phyloP scores from a whole-genome alignment of 176 grass and related monocot species.

The Coix lacrymajobi region DNA sequence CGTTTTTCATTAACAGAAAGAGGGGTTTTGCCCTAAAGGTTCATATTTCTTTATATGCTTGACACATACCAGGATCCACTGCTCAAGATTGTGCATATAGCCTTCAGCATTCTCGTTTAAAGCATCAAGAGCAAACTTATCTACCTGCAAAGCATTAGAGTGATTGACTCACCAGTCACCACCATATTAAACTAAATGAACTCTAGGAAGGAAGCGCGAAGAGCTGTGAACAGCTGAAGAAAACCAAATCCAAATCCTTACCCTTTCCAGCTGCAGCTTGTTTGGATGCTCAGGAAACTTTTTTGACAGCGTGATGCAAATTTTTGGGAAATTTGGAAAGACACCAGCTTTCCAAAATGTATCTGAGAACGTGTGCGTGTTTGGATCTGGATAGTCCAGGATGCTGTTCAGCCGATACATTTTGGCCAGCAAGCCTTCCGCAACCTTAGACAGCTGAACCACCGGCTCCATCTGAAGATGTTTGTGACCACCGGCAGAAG shows the following conservation, averaged over 20 bases:
- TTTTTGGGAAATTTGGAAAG: slow-evolving; percentile 84
- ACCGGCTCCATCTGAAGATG: slow-evolving; percentile 89
- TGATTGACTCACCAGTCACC: neutral
- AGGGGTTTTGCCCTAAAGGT: neutral
- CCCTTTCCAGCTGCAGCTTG: slow-evolving; percentile 88
- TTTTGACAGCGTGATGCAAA: slow-evolving; percentile 79
- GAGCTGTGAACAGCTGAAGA: neutral
- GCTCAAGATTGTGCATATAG: slow-evolving; percentile 93
- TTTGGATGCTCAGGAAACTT: slow-evolving; percentile 96
- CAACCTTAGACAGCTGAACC: slow-evolving; percentile 77
- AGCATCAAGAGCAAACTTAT: slow-evolving; percentile 89
- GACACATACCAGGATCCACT: slow-evolving; percentile 74
- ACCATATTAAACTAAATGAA: slow-evolving; percentile 2
- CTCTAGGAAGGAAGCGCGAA: neutral
- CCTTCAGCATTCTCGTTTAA: slow-evolving; percentile 93
- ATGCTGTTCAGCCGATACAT: slow-evolving; percentile 75
- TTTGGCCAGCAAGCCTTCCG: slow-evolving; percentile 76
- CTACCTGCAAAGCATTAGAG: slow-evolving; percentile 55
- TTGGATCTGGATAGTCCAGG: slow-evolving; percentile 77
- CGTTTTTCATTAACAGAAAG: neutral
- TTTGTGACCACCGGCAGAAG: slow-evolving; percentile 36
- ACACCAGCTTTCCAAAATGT: slow-evolving; percentile 91
- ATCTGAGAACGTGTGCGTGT: slow-evolving; percentile 68
- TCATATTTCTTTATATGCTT: neutral
- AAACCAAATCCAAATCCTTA: slow-evolving; percentile 21